A percentile compares a stretch with the other conserved stretches of the same genome.
Evolutionary conservation across 1,284 basidiomycete genomes (phyloP).

Genomic region (Ustilago hordei): DNA sequence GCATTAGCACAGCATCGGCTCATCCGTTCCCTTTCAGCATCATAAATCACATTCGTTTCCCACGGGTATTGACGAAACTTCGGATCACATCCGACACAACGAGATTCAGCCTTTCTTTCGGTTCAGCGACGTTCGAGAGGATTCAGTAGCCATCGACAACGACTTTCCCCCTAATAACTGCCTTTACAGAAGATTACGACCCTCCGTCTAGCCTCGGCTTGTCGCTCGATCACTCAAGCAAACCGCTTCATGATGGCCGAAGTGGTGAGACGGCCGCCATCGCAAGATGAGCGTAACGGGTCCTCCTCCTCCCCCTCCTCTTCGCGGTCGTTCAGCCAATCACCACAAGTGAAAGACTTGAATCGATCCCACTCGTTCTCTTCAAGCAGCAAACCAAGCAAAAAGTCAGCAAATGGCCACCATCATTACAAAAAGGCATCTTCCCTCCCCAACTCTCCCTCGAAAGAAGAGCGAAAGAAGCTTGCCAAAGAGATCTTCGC

Average conservation of each 20-base stretch:
- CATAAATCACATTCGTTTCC: background rate
- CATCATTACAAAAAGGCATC: slow-evolving; percentile 19
- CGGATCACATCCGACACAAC: background rate
- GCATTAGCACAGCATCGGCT: background rate
- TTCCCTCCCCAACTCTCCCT: slow-evolving; percentile 29
- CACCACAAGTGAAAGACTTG: slow-evolving; percentile 37
- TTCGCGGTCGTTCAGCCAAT: slow-evolving; percentile 42
- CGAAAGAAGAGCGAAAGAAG: slow-evolving; percentile 38
- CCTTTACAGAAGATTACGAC: no score
- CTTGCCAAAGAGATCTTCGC: slow-evolving; percentile 34
- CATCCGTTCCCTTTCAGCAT: background rate
- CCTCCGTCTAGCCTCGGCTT: background rate
- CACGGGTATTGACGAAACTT: background rate
- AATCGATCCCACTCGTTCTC: slow-evolving; percentile 39
- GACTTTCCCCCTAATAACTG: no score
- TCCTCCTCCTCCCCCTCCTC: slow-evolving; percentile 21
- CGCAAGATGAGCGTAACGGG: slow-evolving; percentile 23
- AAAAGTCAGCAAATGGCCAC: slow-evolving; percentile 25
- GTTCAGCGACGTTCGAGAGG: background rate
- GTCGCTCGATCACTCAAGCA: background rate
- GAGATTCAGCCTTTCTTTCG: no score
- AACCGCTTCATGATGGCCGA: slow-evolving; percentile 33
- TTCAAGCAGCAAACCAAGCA: slow-evolving; percentile 12
- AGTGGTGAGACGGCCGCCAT: slow-evolving; percentile 39
- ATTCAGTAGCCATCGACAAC: no score